Base-by-base conservation (phyloP, 2,329 filamentous ascomycete species). In the Clarireedia sp. region DNA sequence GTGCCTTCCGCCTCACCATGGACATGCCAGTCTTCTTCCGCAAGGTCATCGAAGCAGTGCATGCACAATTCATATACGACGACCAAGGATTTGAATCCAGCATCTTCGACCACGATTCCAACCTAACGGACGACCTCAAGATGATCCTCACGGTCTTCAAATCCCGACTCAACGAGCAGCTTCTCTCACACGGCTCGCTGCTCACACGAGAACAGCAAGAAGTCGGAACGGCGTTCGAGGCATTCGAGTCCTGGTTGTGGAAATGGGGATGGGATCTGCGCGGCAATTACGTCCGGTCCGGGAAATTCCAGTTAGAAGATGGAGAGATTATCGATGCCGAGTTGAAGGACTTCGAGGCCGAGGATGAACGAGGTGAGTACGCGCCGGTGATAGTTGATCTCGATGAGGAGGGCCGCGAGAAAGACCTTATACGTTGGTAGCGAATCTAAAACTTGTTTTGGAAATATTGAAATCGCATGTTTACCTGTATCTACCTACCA, bases 31-130 rank as follows among this genome's bases (percentile, higher is more conserved):
- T 58, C 0, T 73, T 85, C 33, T 73, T 73, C 10, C 68, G 68
- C 2, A 64, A 66, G n/a, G 70, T 84, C 33, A 68, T 84, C 12
- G 71, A 72, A 45, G 73, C 76, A 0, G 64, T 85, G 26, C 74
- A 78, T 47, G 74, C 78, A 0, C 82, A 86, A 65, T 66, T 85
- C 33, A 66, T 74, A 3, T 82, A 80, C 59, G 75, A 78, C 55
- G 73, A 76, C 14, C 68, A 70, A 5, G 74, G 75, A 62, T 66
- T 83, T 7, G 75, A 77, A 5, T 73, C 69, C 0, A 74, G 73
- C n/a, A 69, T 70, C 37, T 60, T 69, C 12, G 68, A 69, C 44
- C 66, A 71, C 9, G 67, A 67, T 8, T 63, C 69, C 2, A 60
- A 58, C 37, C 56, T 67, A 12, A 48, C 51, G 7, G 52, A 66